Evolutionary conservation across 768 basidiomycete genomes (phyloP).

Genomic region (Podaxis sp.): DNA sequence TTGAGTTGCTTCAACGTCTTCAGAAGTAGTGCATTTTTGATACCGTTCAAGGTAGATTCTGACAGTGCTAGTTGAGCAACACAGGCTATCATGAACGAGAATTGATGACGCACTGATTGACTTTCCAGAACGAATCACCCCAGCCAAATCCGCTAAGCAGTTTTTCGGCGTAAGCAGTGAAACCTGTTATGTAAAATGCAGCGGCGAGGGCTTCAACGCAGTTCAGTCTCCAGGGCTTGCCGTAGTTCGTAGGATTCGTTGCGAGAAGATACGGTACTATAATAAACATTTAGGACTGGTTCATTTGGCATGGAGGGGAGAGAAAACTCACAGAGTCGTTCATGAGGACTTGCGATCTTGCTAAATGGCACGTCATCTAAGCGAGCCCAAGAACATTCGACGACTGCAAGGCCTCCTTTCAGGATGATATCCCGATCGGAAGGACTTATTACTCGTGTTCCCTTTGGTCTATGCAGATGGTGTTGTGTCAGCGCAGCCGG

Average conservation of each 20-base stretch:
- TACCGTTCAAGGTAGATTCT: conserved; percentile 73
- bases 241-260: conserved; percentile 96
- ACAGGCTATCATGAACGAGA: background rate
- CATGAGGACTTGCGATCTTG: conserved; percentile 91
- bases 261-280: conserved; percentile 94
- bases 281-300: background rate
- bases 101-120: conserved; percentile 60
- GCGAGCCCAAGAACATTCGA: conserved; percentile 98
- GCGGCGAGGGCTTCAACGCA: conserved; percentile 95
- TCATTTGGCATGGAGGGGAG: background rate
- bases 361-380: conserved; percentile 91
- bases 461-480: conserved; percentile 64
- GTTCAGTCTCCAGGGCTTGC: conserved; percentile 93
- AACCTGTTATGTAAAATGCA: conserved; percentile 91
- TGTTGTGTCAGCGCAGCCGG: background rate
- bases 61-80: background rate
- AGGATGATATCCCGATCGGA: conserved; percentile 79
- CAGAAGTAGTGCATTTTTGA: conserved; percentile 59
- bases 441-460: conserved; percentile 71
- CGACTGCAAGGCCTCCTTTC: conserved; percentile 82
- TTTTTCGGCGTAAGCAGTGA: conserved; percentile 73
- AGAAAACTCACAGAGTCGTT: conserved; percentile 76
- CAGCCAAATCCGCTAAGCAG: conserved; percentile 84
- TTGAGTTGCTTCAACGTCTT: conserved; percentile 57
- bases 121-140: conserved; percentile 82